phyloP scores from a whole-genome alignment of 176 grass and related monocot genomes.

The Ananas comosus region DNA sequence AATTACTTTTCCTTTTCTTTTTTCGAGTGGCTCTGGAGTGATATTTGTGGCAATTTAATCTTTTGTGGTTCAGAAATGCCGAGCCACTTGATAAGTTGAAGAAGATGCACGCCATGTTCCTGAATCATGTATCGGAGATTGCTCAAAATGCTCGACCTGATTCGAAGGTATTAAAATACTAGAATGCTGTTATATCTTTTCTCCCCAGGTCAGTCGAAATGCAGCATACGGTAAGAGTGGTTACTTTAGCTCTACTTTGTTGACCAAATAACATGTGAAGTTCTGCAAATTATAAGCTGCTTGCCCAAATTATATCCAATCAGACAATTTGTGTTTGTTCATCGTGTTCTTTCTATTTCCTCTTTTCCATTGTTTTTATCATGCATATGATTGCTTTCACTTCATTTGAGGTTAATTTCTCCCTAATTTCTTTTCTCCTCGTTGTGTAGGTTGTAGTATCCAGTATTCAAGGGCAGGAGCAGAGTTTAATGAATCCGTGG shows the following conservation, averaged over 20 bases:
- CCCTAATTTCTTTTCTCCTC: slow-evolving; percentile 15
- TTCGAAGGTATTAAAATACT: slow-evolving; percentile 40
- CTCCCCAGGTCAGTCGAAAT: background rate
- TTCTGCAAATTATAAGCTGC: background rate
- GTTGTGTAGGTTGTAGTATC: slow-evolving; percentile 29
- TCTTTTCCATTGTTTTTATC: slow-evolving; percentile 6
- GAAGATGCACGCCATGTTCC: slow-evolving; percentile 42
- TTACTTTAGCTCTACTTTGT: background rate
- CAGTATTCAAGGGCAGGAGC: slow-evolving; percentile 30
- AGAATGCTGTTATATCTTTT: slow-evolving; percentile 7
- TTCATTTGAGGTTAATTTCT: background rate
- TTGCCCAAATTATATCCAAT: background rate
- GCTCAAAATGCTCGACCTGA: slow-evolving; percentile 31
- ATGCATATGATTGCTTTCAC: slow-evolving; percentile 12
- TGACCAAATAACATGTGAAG: background rate
- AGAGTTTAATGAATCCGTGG: slow-evolving; percentile 58
- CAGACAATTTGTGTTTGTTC: background rate
- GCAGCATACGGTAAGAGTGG: background rate
- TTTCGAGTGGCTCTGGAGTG: background rate
- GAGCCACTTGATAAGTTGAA: slow-evolving; percentile 68
- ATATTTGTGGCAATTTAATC: slow-evolving; percentile 14
- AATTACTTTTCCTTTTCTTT: slow-evolving; percentile 1
- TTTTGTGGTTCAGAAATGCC: slow-evolving; percentile 46
- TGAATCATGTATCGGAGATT: slow-evolving; percentile 31
- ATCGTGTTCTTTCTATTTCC: background rate